These are phyloP conservation scores for Cinchona pubescens DNA, from an alignment of 257 asterid genomes.

Conservation along the genomic window DNA sequence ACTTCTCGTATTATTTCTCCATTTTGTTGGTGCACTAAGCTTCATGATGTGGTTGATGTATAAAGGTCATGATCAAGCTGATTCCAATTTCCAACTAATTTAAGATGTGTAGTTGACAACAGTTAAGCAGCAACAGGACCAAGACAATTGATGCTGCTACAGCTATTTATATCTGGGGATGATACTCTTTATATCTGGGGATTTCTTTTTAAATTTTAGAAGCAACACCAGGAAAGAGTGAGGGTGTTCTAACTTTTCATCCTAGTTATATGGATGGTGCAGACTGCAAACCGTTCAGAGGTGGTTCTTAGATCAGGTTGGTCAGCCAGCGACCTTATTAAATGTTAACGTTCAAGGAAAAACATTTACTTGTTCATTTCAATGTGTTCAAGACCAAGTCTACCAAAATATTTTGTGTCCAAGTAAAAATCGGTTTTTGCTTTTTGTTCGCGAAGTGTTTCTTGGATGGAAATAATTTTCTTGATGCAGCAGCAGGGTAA, in stretches of 20 bases:
- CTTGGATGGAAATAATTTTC: background rate
- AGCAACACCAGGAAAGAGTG: background rate
- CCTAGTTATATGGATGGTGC: background rate
- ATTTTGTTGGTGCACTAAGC: background rate
- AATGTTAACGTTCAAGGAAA: too few species aligned
- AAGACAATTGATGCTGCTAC: too few species aligned
- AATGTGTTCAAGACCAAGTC: too few species aligned
- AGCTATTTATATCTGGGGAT: too few species aligned
- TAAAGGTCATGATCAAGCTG: background rate
- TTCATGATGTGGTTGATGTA: background rate
- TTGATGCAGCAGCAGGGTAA: too few species aligned
- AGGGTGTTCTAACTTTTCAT: background rate
- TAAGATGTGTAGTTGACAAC: background rate
- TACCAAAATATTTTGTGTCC: too few species aligned
- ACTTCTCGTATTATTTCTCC: background rate
- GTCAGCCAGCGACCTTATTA: background rate
- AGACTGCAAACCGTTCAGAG: background rate
- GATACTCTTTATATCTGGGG: too few species aligned
- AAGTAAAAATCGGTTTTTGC: background rate
- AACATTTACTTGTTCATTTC: background rate
- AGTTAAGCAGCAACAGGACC: too few species aligned
- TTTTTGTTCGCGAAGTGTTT: too few species aligned
- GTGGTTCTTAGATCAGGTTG: background rate
- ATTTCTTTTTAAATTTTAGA: too few species aligned
- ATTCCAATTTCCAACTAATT: background rate